Percentiles rank a stretch among this genome's conserved stretches.
Evolutionary conservation across 306 rosid species (phyloP).

Genomic region (Casuarina equisetifolia): DNA sequence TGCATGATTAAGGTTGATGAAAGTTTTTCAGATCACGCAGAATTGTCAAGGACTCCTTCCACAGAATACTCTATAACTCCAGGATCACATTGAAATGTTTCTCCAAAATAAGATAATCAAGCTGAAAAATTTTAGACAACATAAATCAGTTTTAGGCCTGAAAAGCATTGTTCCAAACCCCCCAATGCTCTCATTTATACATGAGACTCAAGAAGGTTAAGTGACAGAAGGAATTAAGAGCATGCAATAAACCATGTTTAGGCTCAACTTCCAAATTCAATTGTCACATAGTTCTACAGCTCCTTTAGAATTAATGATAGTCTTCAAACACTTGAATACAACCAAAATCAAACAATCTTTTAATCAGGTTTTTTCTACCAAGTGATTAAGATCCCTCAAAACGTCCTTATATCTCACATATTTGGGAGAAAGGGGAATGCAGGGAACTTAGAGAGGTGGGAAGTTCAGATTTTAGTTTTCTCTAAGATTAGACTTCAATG

Average conservation of each 20-base stretch:
- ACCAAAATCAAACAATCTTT: constrained; percentile 15
- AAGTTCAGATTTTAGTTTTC: neutral
- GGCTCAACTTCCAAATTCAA: neutral
- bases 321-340: constrained; percentile 6
- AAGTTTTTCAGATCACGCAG: neutral
- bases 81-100: neutral
- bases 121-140: neutral
- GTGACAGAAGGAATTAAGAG: neutral
- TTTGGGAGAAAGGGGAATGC: neutral
- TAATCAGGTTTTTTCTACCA: constrained; percentile 32
- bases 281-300: neutral
- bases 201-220: too few species aligned
- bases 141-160: too few species aligned
- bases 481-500: neutral
- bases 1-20: neutral
- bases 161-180: too few species aligned
- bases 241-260: neutral
- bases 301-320: constrained; percentile 10
- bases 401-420: neutral
- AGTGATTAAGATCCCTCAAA: constrained; percentile 29
- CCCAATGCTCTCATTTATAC: too few species aligned
- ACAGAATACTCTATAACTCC: neutral
- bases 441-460: neutral
- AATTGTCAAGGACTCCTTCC: neutral
- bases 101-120: neutral